phyloP scores from a whole-genome alignment of 23 red algal genomes.

The Gracilaria caudata region DNA sequence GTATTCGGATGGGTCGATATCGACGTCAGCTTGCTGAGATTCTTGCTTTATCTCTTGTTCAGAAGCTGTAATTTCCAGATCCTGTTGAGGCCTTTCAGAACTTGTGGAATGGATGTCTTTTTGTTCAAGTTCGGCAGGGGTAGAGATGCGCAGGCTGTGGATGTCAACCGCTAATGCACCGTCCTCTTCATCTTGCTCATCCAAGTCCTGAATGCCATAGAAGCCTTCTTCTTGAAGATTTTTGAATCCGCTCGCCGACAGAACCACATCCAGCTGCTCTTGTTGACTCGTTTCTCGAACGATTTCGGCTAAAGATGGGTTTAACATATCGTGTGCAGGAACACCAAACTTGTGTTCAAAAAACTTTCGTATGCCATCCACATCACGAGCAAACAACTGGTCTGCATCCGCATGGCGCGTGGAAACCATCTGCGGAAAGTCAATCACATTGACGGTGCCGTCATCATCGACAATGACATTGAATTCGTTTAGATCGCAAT shows the following conservation, averaged over 20 bases:
- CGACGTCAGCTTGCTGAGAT: neutral
- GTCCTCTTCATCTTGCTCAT: conserved; percentile 11
- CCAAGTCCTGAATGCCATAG: neutral
- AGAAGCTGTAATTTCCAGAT: neutral
- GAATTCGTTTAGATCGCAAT: conserved; percentile 98
- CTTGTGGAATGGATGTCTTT: neutral
- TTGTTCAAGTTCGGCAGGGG: neutral
- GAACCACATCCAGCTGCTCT: conserved; percentile 53
- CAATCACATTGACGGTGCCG: conserved; percentile 78
- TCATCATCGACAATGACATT: conserved; percentile 88
- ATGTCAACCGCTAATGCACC: conserved; percentile 9
- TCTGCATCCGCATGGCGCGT: conserved; percentile 71
- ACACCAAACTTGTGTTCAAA: conserved; percentile 88
- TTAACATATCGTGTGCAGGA: conserved; percentile 15
- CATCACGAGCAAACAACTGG: conserved; percentile 74
- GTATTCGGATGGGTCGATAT: neutral
- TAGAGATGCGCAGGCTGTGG: conserved; percentile 21
- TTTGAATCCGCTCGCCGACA: conserved; percentile 72
- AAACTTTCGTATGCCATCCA: conserved; percentile 59
- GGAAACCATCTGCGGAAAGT: conserved; percentile 97
- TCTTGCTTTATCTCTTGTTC: neutral
- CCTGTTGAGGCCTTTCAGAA: neutral
- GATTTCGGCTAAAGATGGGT: conserved; percentile 19
- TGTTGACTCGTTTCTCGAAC: neutral
- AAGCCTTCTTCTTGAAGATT: conserved; percentile 14